Conservation (phyloP, 1,139 yeast species). For the Hanseniaspora uvarum region DNA sequence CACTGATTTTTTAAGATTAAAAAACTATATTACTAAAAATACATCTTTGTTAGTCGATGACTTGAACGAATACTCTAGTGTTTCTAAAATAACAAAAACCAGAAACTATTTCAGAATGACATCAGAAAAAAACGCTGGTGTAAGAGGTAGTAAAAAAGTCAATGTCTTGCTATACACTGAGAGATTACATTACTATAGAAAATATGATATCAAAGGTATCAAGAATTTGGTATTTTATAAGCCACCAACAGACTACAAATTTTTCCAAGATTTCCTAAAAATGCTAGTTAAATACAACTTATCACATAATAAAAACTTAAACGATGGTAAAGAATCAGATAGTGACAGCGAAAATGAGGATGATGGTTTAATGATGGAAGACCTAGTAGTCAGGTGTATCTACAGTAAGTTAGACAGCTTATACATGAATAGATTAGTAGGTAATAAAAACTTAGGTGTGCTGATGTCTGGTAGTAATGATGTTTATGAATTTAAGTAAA, state of each 20-base stretch:
- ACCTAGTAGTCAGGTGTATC: constrained; percentile 43
- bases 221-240: constrained; percentile 73
- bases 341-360: not conserved
- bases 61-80: constrained; percentile 73
- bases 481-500: constrained; percentile 53
- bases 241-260: constrained; percentile 73
- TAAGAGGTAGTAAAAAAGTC: constrained; percentile 36
- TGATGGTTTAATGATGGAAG: constrained; percentile 9
- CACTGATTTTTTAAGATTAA: constrained; percentile 71
- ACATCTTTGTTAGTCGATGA: constrained; percentile 50
- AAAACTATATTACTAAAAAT: constrained; percentile 57
- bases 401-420: constrained; percentile 77
- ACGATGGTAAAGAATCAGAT: constrained; percentile 39
- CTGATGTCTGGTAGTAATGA: constrained; percentile 64
- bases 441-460: constrained; percentile 62
- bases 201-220: constrained; percentile 81
- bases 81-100: constrained; percentile 57
- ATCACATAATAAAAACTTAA: constrained; percentile 43
- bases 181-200: constrained; percentile 81
- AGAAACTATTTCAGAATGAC: constrained; percentile 47
- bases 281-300: constrained; percentile 37
- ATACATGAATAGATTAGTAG: constrained; percentile 73
- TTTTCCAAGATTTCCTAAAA: constrained; percentile 65
- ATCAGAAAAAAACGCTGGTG: constrained; percentile 24
- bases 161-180: constrained; percentile 75